Evolutionary conservation across 2,329 filamentous ascomycete species (phyloP).

Genomic region (Byssoonygena ceratinophila): DNA sequence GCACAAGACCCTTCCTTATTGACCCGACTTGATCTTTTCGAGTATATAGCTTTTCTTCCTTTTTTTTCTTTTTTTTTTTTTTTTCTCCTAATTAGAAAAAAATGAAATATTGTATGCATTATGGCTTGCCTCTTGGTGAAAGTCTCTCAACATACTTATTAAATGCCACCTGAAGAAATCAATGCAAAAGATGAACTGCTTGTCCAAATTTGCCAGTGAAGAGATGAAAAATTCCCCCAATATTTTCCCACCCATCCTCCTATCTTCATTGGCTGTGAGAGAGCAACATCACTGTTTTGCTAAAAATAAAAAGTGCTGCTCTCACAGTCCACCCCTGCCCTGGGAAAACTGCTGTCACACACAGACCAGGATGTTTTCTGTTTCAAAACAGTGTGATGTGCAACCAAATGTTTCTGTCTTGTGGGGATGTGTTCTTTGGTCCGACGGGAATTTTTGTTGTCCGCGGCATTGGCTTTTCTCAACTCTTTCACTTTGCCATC

Average conservation of each 20-base stretch:
- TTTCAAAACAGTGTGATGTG: neutral
- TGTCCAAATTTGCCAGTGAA: no score
- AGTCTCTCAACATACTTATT: no score
- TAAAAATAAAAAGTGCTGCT: neutral
- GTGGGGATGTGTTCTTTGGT: neutral
- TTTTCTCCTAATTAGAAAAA: neutral
- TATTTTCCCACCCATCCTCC: neutral
- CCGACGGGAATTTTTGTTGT: neutral
- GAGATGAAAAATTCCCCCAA: no score
- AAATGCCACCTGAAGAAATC: no score
- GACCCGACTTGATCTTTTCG: neutral
- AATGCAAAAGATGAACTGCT: no score
- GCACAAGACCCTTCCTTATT: neutral
- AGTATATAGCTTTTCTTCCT: conserved; percentile 1
- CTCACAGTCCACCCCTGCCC: neutral
- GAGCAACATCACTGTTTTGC: neutral
- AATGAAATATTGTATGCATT: neutral
- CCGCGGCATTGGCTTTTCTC: no score
- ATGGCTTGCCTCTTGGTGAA: neutral
- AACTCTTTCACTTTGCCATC: no score
- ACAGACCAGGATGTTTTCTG: neutral
- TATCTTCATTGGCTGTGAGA: neutral
- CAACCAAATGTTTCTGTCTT: neutral
- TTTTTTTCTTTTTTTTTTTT: neutral
- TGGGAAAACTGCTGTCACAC: neutral